Percentiles rank a stretch among this genome's conserved stretches.
These are phyloP conservation scores for Leucaena leucocephala DNA, from an alignment of 306 rosid genomes.

Conservation along the genomic window DNA sequence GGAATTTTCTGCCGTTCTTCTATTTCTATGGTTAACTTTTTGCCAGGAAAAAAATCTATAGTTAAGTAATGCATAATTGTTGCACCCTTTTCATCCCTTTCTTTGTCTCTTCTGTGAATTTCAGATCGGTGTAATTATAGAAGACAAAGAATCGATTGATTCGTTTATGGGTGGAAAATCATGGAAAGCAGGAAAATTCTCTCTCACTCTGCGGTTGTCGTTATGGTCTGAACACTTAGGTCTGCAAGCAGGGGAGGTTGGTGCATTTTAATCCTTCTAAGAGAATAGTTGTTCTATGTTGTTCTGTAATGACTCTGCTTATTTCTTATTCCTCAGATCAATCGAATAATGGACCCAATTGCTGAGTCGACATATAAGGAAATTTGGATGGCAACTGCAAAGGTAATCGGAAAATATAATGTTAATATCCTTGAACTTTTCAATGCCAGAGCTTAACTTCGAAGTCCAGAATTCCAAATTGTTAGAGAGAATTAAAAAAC, in stretches of 20 bases:
- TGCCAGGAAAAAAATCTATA: background rate
- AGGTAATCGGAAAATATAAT: conserved; percentile 49
- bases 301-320: conserved; percentile 28
- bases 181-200: conserved; percentile 93
- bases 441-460: background rate
- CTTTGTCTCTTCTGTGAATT: conserved; percentile 36
- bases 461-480: background rate
- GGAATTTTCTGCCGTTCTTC: background rate
- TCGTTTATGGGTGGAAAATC: conserved; percentile 90
- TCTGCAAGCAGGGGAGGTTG: conserved; percentile 74
- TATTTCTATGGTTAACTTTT: background rate
- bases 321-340: conserved; percentile 52
- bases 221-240: conserved; percentile 99
- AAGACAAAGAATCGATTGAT: conserved; percentile 75
- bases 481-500: background rate
- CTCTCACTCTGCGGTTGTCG: conserved; percentile 78
- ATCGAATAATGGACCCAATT: conserved; percentile 77
- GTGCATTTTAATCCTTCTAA: conserved; percentile 31
- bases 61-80: conserved; percentile 33
- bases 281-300: conserved; percentile 29
- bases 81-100: conserved; percentile 25
- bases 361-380: conserved; percentile 84
- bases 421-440: background rate
- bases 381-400: conserved; percentile 94
- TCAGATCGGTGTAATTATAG: conserved; percentile 87